These are phyloP conservation scores for Neoarthrinium moseri DNA, from an alignment of 2,329 filamentous ascomycete genomes.

Conservation along the genomic window DNA sequence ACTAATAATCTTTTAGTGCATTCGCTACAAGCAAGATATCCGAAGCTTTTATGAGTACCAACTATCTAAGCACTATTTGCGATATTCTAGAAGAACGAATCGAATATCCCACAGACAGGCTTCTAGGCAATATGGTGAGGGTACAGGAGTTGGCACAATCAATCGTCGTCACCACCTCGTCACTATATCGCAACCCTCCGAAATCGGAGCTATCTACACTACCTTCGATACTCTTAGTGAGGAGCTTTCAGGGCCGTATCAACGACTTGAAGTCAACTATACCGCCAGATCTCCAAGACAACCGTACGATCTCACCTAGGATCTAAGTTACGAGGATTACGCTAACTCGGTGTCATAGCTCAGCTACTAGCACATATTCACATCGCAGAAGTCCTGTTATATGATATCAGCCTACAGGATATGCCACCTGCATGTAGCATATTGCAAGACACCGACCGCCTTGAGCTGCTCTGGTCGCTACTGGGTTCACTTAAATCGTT, in stretches of 20 bases:
- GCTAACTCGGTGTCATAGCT: conserved; percentile 24
- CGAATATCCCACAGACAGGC: conserved; percentile 42
- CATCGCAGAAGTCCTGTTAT: conserved; percentile 46
- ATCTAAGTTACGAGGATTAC: neutral
- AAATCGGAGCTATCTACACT: conserved; percentile 29
- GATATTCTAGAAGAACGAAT: conserved; percentile 38
- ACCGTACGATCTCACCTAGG: conserved; percentile 26
- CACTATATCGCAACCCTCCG: conserved; percentile 21
- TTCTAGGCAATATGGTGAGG: conserved; percentile 43
- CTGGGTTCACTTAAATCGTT: conserved; percentile 38
- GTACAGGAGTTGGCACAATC: conserved; percentile 48
- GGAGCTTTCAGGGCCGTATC: conserved; percentile 43
- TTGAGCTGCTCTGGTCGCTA: conserved; percentile 46
- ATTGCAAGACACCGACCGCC: conserved; percentile 36
- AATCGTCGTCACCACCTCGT: conserved; percentile 39
- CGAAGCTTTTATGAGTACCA: conserved; percentile 46
- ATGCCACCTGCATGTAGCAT: conserved; percentile 26
- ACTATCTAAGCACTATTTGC: conserved; percentile 42
- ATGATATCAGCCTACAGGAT: conserved; percentile 44
- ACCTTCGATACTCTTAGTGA: conserved; percentile 39
- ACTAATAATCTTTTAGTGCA: conserved; percentile 15
- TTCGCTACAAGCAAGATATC: conserved; percentile 39
- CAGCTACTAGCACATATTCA: conserved; percentile 39
- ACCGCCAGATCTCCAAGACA: conserved; percentile 30
- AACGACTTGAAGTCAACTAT: conserved; percentile 36